These are phyloP conservation scores for Dendrobium catenatum DNA, from an alignment of 106 monocot species.

Conservation along the genomic window DNA sequence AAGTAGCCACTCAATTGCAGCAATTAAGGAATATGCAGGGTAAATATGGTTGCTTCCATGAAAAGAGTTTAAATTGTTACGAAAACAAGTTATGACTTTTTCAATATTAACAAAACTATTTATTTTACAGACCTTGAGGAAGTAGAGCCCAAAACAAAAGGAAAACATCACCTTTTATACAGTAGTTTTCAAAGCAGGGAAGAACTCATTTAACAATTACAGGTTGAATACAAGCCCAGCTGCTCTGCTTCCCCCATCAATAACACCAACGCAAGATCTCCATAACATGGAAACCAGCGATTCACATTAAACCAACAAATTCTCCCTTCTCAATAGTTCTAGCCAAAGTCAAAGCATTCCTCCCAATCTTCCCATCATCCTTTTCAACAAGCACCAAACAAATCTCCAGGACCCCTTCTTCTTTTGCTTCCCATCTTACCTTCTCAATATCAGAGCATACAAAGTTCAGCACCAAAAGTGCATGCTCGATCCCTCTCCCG, in stretches of 20 bases:
- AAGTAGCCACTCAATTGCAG: not conserved
- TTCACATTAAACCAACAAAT: not conserved
- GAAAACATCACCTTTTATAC: constrained; percentile 1
- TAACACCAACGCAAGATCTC: not conserved
- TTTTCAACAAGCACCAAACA: constrained; percentile 3
- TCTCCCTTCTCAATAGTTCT: constrained; percentile 6
- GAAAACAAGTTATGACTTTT: constrained; percentile 3
- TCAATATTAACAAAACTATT: constrained; percentile 5
- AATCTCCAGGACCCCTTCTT: constrained; percentile 1
- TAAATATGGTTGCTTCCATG: not conserved
- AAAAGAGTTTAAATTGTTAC: not conserved
- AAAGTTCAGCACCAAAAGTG: constrained; percentile 27
- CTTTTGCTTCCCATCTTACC: not conserved
- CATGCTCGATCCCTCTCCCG: constrained; percentile 26
- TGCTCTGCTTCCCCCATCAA: not conserved
- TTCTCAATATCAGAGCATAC: constrained; percentile 13
- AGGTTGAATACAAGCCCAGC: not conserved
- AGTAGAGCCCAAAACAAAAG: not conserved
- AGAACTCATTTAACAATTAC: not conserved
- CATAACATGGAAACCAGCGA: not conserved
- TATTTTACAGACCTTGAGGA: constrained; percentile 2
- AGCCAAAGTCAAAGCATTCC: constrained; percentile 6
- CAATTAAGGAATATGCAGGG: too few species aligned
- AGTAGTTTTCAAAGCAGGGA: not conserved
- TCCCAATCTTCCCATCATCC: constrained; percentile 1